Base-by-base conservation (phyloP, 1,284 basidiomycete genomes). In the Laetiporus sulphureus region DNA sequence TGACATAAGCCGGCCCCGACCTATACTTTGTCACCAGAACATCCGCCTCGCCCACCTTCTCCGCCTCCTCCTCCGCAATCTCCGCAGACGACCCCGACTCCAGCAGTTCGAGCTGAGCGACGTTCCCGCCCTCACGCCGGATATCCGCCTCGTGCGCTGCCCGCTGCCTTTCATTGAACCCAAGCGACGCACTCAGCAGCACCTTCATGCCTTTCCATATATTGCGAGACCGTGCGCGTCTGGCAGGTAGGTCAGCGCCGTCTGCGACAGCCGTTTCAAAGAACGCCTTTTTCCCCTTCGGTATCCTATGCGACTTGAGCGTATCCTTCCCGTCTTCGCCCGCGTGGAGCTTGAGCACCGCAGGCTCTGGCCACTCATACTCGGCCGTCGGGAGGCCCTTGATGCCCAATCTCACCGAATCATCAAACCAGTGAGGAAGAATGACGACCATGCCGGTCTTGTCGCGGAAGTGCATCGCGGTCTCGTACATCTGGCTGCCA, bases 401-500 rank as follows among this genome's bases (percentile, higher is more conserved):
- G 18, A 71, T 65, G 1, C 80, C 79, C 6, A 88, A 65, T 18
- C 78, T 70, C 30, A 90, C 73, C 10, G 75, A 75, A 49, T 92
- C 88, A 51, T 91, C 83, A 50, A 90, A 89, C 87, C 87, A 91
- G 50, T 89, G 85, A 0, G 87, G 87, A 0, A 86, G 69, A 6
- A 91, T 56, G 15, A 87, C 66, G 45, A 72, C 75, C 52, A 88
- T 72, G 13, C 65, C 61, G 0, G 77, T 79, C 42, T 68, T 60
- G 3, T 69, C 57, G 40, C 73, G 68, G 56, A 71, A 77, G 46
- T 77, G 71, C 52, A 85, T 62, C 3, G 82, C 83, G 0, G 77
- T 78, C 19, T 69, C 63, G 56, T 83, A 85, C 57, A 82, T 83
- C 36, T 68, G 66, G 10, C 69, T 70, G 1, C 64, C 68, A 0